phyloP scores from a whole-genome alignment of 352 stramenopile genomes.

The Phytophthora aleatoria region DNA sequence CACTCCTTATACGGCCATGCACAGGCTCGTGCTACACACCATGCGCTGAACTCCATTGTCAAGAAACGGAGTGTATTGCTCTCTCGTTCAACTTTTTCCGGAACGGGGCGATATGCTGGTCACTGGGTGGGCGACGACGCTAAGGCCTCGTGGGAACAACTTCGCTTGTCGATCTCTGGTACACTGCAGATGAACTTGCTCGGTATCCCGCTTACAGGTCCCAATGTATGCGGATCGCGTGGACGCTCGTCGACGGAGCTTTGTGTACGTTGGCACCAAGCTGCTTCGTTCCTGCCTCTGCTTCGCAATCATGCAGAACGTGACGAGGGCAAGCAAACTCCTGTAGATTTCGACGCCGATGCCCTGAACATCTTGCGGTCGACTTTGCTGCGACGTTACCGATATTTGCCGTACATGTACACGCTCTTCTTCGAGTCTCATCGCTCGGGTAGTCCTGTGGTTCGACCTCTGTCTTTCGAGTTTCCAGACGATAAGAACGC shows the following conservation, averaged over 20 bases:
- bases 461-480: slow-evolving; percentile 64
- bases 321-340: slow-evolving; percentile 45
- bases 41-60: slow-evolving; percentile 54
- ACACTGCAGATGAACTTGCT: slow-evolving; percentile 83
- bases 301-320: slow-evolving; percentile 72
- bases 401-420: slow-evolving; percentile 87
- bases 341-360: slow-evolving; percentile 71
- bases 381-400: slow-evolving; percentile 67
- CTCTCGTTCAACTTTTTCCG: slow-evolving; percentile 72
- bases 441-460: slow-evolving; percentile 45
- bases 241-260: slow-evolving; percentile 62
- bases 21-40: slow-evolving; percentile 56
- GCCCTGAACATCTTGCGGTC: slow-evolving; percentile 68
- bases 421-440: slow-evolving; percentile 77
- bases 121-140: slow-evolving; percentile 62
- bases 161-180: slow-evolving; percentile 72
- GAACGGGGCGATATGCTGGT: slow-evolving; percentile 60
- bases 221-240: slow-evolving; percentile 67
- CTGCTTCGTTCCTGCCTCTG: slow-evolving; percentile 79
- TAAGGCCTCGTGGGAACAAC: slow-evolving; percentile 76
- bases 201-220: slow-evolving; percentile 68
- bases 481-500: slow-evolving; percentile 57
- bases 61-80: slow-evolving; percentile 68
- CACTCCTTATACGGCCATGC: slow-evolving; percentile 85
- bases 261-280: slow-evolving; percentile 86